phyloP scores from a whole-genome alignment of 2,329 filamentous ascomycete genomes.

The Teratosphaeria viscida region DNA sequence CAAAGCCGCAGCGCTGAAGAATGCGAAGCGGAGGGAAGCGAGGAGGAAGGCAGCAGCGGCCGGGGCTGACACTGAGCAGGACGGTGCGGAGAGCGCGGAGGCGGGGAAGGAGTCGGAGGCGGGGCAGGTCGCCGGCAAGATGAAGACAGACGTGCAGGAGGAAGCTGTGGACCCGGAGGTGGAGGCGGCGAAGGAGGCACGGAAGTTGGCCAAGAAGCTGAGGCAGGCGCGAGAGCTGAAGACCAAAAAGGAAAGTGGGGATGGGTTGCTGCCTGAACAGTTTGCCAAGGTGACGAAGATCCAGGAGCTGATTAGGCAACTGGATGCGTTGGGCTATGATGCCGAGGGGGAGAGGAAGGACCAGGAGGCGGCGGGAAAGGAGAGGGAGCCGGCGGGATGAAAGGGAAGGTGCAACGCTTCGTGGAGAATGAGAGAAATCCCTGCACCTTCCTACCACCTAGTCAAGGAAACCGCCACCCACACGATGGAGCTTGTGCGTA shows the following conservation, averaged over 20 bases:
- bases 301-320: constrained; percentile 79
- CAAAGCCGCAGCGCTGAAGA: constrained; percentile 53
- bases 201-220: constrained; percentile 87
- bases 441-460: too few relatives aligned
- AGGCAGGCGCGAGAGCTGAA: constrained; percentile 85
- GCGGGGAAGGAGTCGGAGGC: constrained; percentile 21
- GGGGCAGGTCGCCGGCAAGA: constrained; percentile 64
- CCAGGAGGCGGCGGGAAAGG: not conserved
- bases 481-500: too few relatives aligned
- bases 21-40: constrained; percentile 67
- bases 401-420: not conserved
- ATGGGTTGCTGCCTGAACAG: constrained; percentile 79
- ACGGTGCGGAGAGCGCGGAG: not conserved
- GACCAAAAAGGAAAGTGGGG: constrained; percentile 81
- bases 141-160: not conserved
- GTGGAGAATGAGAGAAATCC: not conserved
- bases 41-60: constrained; percentile 47
- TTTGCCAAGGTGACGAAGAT: constrained; percentile 97
- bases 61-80: constrained; percentile 21
- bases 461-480: too few relatives aligned
- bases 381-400: not conserved
- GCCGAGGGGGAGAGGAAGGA: constrained; percentile 54
- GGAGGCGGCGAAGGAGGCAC: constrained; percentile 85
- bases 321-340: constrained; percentile 78
- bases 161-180: constrained; percentile 52